Percentiles rank a stretch among this genome's conserved stretches.
phyloP scores from a whole-genome alignment of 2,329 filamentous ascomycete genomes.

The Ceratocystis alfenasii region DNA sequence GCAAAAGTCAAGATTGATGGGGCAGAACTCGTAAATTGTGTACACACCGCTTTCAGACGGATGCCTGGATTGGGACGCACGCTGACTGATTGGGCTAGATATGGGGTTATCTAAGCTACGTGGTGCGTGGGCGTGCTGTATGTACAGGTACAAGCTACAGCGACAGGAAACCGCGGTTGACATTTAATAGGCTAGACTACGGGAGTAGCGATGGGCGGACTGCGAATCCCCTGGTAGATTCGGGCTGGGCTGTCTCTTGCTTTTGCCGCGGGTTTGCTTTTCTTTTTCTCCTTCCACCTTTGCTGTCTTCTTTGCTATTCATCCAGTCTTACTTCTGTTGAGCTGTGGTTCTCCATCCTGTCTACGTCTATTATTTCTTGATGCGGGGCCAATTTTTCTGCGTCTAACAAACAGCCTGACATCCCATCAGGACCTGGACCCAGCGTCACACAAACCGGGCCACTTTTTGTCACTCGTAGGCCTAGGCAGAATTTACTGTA shows the following conservation, averaged over 20 bases:
- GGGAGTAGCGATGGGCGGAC: background rate
- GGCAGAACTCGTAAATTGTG: background rate
- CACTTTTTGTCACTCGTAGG: background rate
- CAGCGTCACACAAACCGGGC: background rate
- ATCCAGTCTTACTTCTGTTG: too few species aligned
- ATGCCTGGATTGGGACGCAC: background rate
- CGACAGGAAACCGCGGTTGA: too few species aligned
- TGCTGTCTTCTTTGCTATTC: background rate
- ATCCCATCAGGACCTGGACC: background rate
- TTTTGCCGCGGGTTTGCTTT: background rate
- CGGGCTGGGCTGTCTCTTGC: too few species aligned
- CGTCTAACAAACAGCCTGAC: background rate
- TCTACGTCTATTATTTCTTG: background rate
- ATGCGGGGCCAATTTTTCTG: background rate
- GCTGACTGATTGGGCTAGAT: background rate
- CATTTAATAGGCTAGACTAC: background rate
- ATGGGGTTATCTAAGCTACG: background rate
- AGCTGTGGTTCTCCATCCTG: background rate
- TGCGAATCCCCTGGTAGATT: too few species aligned
- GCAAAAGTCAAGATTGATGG: background rate
- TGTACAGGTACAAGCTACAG: background rate
- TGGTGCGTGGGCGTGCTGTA: background rate
- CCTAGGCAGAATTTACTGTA: too few species aligned
- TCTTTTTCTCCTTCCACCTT: background rate
- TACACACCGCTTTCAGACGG: slow-evolving; percentile 13